Base-by-base conservation (phyloP, 352 stramenopile species). In the Thalassiosira mediterranea region DNA sequence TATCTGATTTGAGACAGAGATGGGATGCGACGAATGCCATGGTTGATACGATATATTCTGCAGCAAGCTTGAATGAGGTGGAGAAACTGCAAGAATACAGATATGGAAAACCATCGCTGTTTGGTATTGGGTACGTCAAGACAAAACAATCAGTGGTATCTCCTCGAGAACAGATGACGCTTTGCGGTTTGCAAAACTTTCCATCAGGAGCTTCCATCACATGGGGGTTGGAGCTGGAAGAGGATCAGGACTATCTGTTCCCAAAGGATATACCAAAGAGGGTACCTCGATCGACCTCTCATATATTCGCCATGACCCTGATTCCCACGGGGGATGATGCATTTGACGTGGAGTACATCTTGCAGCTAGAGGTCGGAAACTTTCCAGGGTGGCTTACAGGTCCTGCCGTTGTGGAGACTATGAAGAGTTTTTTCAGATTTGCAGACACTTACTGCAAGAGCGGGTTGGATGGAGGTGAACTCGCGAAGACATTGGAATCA, bases 301-400 rank as follows among this genome's bases (percentile, higher is more conserved):
- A 89, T 54, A 44, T 90, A 21, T 90, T 90, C 56, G 56, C 54
- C 15, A 86, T 67, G 1, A 88, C 84, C 11, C 42, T 90, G 25
- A 63, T 79, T 29, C 84, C 81, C 21, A 82, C 67, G 1, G 64
- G 53, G 29, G 19, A 70, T 2, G 63, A 84, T 58, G 60, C 62
- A 0, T 89, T 89, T 67, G 84, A 91, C 74, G 84, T 89, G 0
- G 84, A 91, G 44, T 91, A 91, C 51, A 67, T 89, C 23, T 38
- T 91, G 31, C 81, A 91, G 60, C 48, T 91, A 19, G 81, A 91
- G 48, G 76, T 89, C 53, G 81, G 81, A 31, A 81, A 81, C 17
- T 82, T 89, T 54, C 84, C 84, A 15, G 78, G 29, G 26, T 91
- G 79, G 75, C 60, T 87, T 19, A 87, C 82, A 8, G 79, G 78